Evolutionary conservation across 768 basidiomycete genomes (phyloP).

Genomic region (Pisolithus albus): DNA sequence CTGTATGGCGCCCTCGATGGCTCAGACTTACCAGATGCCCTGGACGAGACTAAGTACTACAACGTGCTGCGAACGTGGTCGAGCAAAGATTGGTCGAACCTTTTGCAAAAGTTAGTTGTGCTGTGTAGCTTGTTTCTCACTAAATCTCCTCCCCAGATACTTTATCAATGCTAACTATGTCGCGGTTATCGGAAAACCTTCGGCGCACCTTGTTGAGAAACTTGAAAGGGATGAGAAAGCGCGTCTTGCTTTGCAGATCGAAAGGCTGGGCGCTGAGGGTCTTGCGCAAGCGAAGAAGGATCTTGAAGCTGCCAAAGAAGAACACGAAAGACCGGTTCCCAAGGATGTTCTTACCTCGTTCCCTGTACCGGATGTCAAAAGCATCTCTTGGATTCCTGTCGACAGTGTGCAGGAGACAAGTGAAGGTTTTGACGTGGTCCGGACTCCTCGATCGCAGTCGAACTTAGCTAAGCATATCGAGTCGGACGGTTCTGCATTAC

Average conservation of each 20-base stretch:
- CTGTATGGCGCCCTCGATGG: conserved; percentile 82
- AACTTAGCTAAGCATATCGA: conserved; percentile 58
- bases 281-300: conserved; percentile 59
- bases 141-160: conserved; percentile 46
- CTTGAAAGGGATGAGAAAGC: conserved; percentile 77
- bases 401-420: conserved; percentile 60
- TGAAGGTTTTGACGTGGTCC: conserved; percentile 33
- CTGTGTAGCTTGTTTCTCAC: conserved; percentile 3
- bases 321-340: conserved; percentile 81
- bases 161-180: conserved; percentile 66
- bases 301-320: conserved; percentile 77
- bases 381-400: conserved; percentile 87
- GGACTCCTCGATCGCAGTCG: conserved; percentile 25
- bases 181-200: conserved; percentile 84
- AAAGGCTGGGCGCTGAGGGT: conserved; percentile 71
- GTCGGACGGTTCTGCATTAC: conserved; percentile 57
- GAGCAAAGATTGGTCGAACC: conserved; percentile 63
- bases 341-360: conserved; percentile 73
- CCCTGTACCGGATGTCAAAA: conserved; percentile 86
- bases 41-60: conserved; percentile 78
- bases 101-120: conserved; percentile 61
- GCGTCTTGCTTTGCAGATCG: conserved; percentile 63
- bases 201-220: conserved; percentile 71
- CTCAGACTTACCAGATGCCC: conserved; percentile 59
- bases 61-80: conserved; percentile 63